Percentiles rank a stretch among this genome's conserved stretches.
Conservation (phyloP, 257 asterid genomes). For the Linaria vulgaris region DNA sequence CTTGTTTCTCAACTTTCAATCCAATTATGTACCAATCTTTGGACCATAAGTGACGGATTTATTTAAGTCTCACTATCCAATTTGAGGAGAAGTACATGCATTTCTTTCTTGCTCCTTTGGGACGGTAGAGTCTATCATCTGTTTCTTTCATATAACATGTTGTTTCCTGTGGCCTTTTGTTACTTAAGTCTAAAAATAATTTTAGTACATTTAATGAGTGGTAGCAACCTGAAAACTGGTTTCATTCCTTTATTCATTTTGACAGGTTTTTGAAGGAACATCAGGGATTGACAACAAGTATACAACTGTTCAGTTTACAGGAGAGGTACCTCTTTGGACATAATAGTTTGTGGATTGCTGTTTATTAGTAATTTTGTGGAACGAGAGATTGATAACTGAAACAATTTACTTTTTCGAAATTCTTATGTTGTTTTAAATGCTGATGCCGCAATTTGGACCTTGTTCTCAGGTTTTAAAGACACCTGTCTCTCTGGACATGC, state of each 20-base stretch:
- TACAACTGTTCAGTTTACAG: constrained; percentile 95
- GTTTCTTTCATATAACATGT: not conserved
- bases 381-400: not conserved
- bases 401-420: not conserved
- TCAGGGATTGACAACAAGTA: constrained; percentile 96
- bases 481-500: constrained; percentile 67
- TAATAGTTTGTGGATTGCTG: constrained; percentile 6
- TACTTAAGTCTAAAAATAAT: not conserved
- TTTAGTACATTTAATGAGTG: constrained; percentile 11
- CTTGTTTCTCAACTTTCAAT: not conserved
- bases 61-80: constrained; percentile 13
- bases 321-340: constrained; percentile 59
- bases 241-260: constrained; percentile 19
- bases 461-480: constrained; percentile 51
- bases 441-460: constrained; percentile 10
- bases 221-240: constrained; percentile 15
- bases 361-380: no score
- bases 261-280: constrained; percentile 95
- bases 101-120: constrained; percentile 16
- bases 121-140: not conserved
- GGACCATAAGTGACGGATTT: not conserved
- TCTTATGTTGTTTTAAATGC: not conserved
- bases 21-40: constrained; percentile 6
- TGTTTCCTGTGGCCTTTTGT: not conserved
- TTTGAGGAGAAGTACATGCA: not conserved